Percentiles rank a stretch among this genome's conserved stretches.
Evolutionary conservation across 164 flowering plant genomes (phyloP).

Genomic region (Litsea cubeba): DNA sequence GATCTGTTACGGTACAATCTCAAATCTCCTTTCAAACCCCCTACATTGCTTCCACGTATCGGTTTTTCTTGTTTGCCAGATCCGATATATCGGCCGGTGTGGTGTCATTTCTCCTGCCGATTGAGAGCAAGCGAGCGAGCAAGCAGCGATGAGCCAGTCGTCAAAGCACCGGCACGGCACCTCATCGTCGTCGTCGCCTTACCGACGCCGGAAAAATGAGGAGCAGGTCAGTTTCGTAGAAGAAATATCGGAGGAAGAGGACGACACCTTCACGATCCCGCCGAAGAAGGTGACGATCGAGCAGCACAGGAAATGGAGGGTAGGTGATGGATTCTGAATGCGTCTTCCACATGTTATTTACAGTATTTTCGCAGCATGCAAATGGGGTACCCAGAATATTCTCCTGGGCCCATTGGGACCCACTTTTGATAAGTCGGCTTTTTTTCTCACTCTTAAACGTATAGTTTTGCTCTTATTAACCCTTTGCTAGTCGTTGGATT

Average conservation of each 20-base stretch:
- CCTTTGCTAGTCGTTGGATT: too few species aligned
- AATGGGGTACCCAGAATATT: background rate
- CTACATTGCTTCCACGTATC: background rate
- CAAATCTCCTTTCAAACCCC: background rate
- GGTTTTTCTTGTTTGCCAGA: background rate
- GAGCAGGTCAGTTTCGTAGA: background rate
- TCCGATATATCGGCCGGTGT: background rate
- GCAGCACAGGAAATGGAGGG: background rate
- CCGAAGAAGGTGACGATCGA: background rate
- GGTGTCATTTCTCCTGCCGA: background rate
- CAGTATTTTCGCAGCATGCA: too few species aligned
- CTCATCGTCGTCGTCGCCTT: background rate
- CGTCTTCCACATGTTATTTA: background rate
- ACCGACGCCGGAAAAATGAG: background rate
- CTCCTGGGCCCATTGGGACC: too few species aligned
- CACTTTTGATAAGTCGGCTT: too few species aligned
- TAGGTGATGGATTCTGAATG: background rate
- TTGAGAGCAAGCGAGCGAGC: too few species aligned
- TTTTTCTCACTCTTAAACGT: too few species aligned
- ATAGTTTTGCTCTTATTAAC: too few species aligned
- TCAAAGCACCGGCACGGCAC: too few species aligned
- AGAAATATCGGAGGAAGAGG: background rate
- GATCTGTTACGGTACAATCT: too few species aligned
- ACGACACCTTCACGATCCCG: background rate
- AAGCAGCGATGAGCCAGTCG: too few species aligned